These are phyloP conservation scores for Pseudozyma flocculosa DNA, from an alignment of 1,284 basidiomycete species.

Conservation along the genomic window DNA sequence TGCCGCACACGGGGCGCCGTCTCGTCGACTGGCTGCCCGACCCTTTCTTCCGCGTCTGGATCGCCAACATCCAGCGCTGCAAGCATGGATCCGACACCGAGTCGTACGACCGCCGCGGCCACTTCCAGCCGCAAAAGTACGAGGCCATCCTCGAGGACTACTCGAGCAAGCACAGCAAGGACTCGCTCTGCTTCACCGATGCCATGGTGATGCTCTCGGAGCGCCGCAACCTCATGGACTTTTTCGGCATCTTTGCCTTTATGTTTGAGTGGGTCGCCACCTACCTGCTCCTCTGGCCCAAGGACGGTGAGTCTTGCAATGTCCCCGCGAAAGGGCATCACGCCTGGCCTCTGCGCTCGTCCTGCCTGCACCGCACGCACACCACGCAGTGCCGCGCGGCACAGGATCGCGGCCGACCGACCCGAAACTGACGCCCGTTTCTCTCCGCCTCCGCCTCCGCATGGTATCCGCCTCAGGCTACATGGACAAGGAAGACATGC, in stretches of 20 bases:
- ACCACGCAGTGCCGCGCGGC: too few relatives aligned
- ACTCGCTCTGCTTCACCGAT: slow-evolving; percentile 36
- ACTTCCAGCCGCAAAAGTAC: slow-evolving; percentile 28
- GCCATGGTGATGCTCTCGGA: slow-evolving; percentile 32
- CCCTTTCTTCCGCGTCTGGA: slow-evolving; percentile 61
- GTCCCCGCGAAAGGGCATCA: neutral
- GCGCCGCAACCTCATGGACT: slow-evolving; percentile 35
- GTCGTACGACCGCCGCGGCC: slow-evolving; percentile 58
- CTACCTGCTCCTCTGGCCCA: slow-evolving; percentile 41
- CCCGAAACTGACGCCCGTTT: too few relatives aligned
- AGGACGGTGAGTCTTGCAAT: slow-evolving; percentile 22
- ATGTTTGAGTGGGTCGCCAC: slow-evolving; percentile 41
- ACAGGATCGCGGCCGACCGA: too few relatives aligned
- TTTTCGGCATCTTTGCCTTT: slow-evolving; percentile 40
- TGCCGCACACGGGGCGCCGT: slow-evolving; percentile 18
- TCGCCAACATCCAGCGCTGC: slow-evolving; percentile 60
- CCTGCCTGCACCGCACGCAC: too few relatives aligned
- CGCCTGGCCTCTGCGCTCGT: too few relatives aligned
- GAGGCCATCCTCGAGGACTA: slow-evolving; percentile 34
- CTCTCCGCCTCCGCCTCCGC: too few relatives aligned
- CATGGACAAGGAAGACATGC: slow-evolving; percentile 43
- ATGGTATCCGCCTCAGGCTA: slow-evolving; percentile 31
- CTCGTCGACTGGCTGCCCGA: slow-evolving; percentile 52
- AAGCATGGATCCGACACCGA: slow-evolving; percentile 64
- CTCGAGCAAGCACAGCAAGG: slow-evolving; percentile 28